Evolutionary conservation across 345 rosid genomes (phyloP).

Genomic region (Toxicodendron radicans): DNA sequence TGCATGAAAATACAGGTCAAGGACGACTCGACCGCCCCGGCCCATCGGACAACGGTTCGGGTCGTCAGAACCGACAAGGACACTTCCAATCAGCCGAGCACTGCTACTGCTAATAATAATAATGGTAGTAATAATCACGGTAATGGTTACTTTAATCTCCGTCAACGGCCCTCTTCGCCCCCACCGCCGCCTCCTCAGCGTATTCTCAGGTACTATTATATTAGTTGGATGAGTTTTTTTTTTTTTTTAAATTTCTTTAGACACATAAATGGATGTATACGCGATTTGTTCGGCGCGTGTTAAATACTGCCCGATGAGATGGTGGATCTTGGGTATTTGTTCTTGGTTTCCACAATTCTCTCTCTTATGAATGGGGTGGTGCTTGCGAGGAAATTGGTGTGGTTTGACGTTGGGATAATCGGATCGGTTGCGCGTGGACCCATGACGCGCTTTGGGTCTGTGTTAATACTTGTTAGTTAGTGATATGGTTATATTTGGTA

Average conservation of each 20-base stretch:
- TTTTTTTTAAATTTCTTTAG: neutral
- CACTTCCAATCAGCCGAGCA: constrained; percentile 29
- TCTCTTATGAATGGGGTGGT: neutral
- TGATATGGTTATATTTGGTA: neutral
- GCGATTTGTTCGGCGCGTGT: neutral
- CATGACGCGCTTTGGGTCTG: constrained; percentile 5
- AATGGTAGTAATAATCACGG: constrained; percentile 18
- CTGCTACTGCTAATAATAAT: constrained; percentile 4
- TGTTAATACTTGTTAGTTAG: neutral
- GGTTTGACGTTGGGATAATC: neutral
- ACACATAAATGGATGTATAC: neutral
- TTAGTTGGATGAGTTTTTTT: neutral
- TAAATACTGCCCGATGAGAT: neutral
- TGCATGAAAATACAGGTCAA: constrained; percentile 68
- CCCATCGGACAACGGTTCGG: constrained; percentile 49
- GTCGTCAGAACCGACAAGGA: constrained; percentile 47
- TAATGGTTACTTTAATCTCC: constrained; percentile 50
- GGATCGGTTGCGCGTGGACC: constrained; percentile 19
- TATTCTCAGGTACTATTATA: constrained; percentile 51
- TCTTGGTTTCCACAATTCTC: neutral
- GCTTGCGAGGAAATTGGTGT: neutral
- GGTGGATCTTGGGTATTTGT: neutral
- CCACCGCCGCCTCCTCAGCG: constrained; percentile 50
- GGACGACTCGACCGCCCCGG: constrained; percentile 43
- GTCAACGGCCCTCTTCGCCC: constrained; percentile 51